phyloP scores from a whole-genome alignment of 2,329 filamentous ascomycete genomes.

The Podosphaera aphanis region DNA sequence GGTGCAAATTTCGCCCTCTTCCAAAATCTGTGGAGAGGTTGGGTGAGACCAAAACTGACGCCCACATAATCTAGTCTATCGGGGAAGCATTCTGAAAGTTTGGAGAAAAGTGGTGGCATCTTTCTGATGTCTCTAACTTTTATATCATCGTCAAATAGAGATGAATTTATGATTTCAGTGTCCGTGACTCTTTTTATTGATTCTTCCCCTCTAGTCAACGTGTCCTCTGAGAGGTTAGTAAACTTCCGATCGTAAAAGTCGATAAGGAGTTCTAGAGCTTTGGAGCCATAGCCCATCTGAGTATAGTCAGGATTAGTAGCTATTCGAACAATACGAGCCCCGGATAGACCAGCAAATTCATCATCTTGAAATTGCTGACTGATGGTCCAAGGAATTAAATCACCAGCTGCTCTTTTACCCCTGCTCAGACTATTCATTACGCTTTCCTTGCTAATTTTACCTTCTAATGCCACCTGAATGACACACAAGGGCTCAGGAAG shows the following conservation, averaged over 20 bases:
- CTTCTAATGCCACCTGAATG: conserved; percentile 82
- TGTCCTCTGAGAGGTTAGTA: conserved; percentile 54
- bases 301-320: conserved; percentile 89
- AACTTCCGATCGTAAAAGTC: conserved; percentile 96
- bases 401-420: conserved; percentile 71
- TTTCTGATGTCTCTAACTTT: conserved; percentile 71
- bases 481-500: conserved; percentile 87
- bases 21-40: conserved; percentile 85
- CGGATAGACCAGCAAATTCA: conserved; percentile 81
- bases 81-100: conserved; percentile 60
- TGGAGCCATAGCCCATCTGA: conserved; percentile 79
- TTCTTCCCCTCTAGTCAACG: conserved; percentile 25
- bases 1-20: conserved; percentile 69
- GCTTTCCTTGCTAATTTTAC: conserved; percentile 79
- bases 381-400: conserved; percentile 91
- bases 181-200: conserved; percentile 63
- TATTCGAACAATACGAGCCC: conserved; percentile 77
- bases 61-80: conserved; percentile 75
- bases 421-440: conserved; percentile 74
- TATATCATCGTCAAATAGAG: conserved; percentile 66
- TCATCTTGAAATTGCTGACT: conserved; percentile 97
- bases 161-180: conserved; percentile 51
- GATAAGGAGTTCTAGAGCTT: conserved; percentile 62
- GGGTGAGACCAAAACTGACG: conserved; percentile 82
- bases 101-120: conserved; percentile 84